Evolutionary conservation across 345 rosid genomes (phyloP), one percentile per base, ranked within the genome.

Genomic region (Cardamine resedifolia): DNA sequence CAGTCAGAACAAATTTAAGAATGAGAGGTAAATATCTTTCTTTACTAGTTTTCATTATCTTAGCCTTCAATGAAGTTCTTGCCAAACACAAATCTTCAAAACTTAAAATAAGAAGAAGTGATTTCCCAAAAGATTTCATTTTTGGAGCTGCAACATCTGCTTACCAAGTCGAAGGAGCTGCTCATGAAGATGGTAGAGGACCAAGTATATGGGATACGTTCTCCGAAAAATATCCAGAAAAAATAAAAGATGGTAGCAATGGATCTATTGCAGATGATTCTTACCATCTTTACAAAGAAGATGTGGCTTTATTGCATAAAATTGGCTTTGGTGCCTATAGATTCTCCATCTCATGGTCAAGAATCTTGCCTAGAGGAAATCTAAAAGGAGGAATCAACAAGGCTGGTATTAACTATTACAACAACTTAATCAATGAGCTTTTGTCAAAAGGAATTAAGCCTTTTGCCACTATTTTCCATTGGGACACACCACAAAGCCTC

Each of bases 391-490:
- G 31, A 19, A 58, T 58, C 10, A 58, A 58, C 63, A 5, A 58
- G 1, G 63, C 44, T 10, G 63, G 45, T 58, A 58, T 58, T 58
- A 18, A 34, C 0, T 58, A 58, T 20, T 58, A 58, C 63, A 58
- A 58, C 63, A 58, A 58, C 45, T 34, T 58, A 18, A 58, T 58
- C 63, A 58, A 58, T 58, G 63, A 58, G 63, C 63, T 58, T 58
- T 58, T 58, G 44, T 58, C 44, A 0, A 58, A 58, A 33, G 62
- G 43, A 16, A 58, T 33, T 19, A 58, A 58, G 10, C 62, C 62
- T 10, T 58, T 58, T 7, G 63, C 3, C 44, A 58, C 63, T 0
- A 19, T 58, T 34, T 58, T 33, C 10, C 63, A 58, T 12, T 58
- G 63, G 63, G 63, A 58, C 2, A 58, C 63, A 58, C 63, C 44